Evolutionary conservation across 768 basidiomycete species (phyloP).

Genomic region (Leccinum aurantiacum): DNA sequence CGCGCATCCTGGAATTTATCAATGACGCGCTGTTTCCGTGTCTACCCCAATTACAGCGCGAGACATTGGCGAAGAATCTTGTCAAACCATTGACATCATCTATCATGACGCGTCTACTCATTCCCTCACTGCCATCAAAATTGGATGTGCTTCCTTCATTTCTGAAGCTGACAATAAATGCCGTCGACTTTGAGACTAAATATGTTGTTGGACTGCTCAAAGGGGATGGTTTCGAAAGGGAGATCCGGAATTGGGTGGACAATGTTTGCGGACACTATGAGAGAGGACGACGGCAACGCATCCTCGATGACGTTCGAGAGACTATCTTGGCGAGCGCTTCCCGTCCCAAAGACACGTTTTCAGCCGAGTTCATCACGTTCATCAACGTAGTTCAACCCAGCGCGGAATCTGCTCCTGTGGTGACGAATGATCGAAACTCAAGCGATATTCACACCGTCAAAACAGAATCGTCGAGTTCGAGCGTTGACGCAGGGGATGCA

Average conservation of each 20-base stretch:
- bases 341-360: slow-evolving; percentile 24
- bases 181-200: slow-evolving; percentile 65
- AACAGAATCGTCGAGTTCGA: slow-evolving; percentile 26
- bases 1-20: slow-evolving; percentile 62
- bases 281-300: slow-evolving; percentile 61
- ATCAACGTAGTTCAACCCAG: slow-evolving; percentile 1
- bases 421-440: slow-evolving; percentile 45
- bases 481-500: slow-evolving; percentile 34
- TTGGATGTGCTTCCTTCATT: slow-evolving; percentile 60
- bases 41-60: slow-evolving; percentile 48
- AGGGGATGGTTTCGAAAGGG: slow-evolving; percentile 45
- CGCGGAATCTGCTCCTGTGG: slow-evolving; percentile 1
- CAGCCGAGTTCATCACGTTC: slow-evolving; percentile 20
- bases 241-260: slow-evolving; percentile 69
- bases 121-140: slow-evolving; percentile 68
- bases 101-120: slow-evolving; percentile 64
- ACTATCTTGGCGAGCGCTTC: slow-evolving; percentile 44
- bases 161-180: slow-evolving; percentile 53
- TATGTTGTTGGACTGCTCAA: slow-evolving; percentile 52
- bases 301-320: slow-evolving; percentile 61
- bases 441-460: slow-evolving; percentile 40
- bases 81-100: slow-evolving; percentile 59
- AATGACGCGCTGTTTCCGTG: slow-evolving; percentile 52
- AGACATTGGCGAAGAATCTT: slow-evolving; percentile 55
- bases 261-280: slow-evolving; percentile 76